Base-by-base conservation (phyloP, 768 basidiomycete genomes). In the Mrakia frigida region DNA sequence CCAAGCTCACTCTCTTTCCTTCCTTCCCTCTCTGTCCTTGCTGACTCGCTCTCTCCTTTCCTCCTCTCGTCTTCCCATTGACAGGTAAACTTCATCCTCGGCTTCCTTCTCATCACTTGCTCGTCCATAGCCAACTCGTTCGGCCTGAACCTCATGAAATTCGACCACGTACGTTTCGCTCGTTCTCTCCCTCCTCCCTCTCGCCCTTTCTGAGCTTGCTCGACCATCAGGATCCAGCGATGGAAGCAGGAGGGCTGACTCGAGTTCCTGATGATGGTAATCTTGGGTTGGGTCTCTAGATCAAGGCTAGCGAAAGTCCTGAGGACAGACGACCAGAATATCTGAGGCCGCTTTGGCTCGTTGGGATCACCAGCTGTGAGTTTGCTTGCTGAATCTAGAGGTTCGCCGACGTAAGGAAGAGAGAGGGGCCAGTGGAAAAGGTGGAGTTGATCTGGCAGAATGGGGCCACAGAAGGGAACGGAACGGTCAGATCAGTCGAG, bases 71-170 rank as follows among this genome's bases (percentile, higher is more conserved):
- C 11, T 37, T 25, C 21, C 13, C 37, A 5, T 3, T 11, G 2
- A 23, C 39, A 69, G 76, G 37, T 77, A 52, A 73, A 77, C 71
- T 77, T 77, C 65, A 68, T 77, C 13, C 72, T 77, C 16, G 76
- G 76, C 37, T 39, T 77, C 21, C 56, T 77, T n/a, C 63, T 77
- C 13, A 74, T 77, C 65, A 77, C 76, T 7, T 18, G 28, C 13
- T 61, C 71, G 33, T 65, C 60, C 0, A 60, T 77, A 41, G 35
- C 60, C 25, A 77, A 77, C 73, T 59, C 70, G 3, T 60, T 73
- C 37, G 76, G 76, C 13, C 67, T 77, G 21, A 77, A 77, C 73
- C 10, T 77, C 23, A 74, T 74, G 65, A 73, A 77, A 59, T 61
- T 35, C 46, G 52, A 59, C 37, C 74, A 74, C 43, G 67, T 75